Evolutionary conservation across 1,139 yeast genomes (phyloP).

Genomic region (Suhomyces yuchorum): DNA sequence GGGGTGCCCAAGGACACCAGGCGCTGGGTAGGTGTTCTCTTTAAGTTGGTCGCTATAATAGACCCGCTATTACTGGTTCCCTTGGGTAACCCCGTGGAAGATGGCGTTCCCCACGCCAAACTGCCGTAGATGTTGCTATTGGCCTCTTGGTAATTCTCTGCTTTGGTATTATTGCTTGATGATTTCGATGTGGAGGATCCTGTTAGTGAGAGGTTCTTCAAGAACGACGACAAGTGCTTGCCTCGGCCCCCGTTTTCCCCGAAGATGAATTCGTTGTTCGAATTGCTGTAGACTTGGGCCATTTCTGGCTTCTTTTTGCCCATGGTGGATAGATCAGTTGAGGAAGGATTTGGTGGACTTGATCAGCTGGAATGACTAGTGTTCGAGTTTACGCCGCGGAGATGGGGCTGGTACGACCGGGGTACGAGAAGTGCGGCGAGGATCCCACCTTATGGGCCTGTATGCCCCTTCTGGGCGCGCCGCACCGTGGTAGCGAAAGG

Average conservation of each 20-base stretch:
- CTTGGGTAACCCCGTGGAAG: slow-evolving; percentile 4
- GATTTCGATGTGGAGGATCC: slow-evolving; percentile 19
- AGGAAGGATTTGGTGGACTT: not conserved
- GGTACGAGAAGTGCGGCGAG: not conserved
- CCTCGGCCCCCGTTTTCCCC: slow-evolving; percentile 73
- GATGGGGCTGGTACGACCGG: not conserved
- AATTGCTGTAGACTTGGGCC: slow-evolving; percentile 56
- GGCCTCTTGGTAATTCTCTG: slow-evolving; percentile 30
- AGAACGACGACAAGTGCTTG: slow-evolving; percentile 59
- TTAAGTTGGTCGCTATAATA: slow-evolving; percentile 15
- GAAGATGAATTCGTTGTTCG: slow-evolving; percentile 61
- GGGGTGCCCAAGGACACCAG: slow-evolving; percentile 26
- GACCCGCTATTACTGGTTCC: slow-evolving; percentile 21
- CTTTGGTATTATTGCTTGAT: slow-evolving; percentile 13
- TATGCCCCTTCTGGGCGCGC: too few relatives aligned
- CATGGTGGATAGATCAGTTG: slow-evolving; percentile 23
- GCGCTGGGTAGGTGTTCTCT: slow-evolving; percentile 24
- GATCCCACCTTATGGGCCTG: not conserved
- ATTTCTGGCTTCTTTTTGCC: slow-evolving; percentile 55
- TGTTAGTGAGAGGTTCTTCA: slow-evolving; percentile 50
- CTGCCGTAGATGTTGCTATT: slow-evolving; percentile 47
- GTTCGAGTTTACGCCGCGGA: not conserved
- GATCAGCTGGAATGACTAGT: not conserved
- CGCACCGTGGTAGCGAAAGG: not conserved
- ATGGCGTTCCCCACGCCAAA: slow-evolving; percentile 29